These are phyloP conservation scores for Rosa multiflora DNA, from an alignment of 306 rosid species.

Conservation along the genomic window DNA sequence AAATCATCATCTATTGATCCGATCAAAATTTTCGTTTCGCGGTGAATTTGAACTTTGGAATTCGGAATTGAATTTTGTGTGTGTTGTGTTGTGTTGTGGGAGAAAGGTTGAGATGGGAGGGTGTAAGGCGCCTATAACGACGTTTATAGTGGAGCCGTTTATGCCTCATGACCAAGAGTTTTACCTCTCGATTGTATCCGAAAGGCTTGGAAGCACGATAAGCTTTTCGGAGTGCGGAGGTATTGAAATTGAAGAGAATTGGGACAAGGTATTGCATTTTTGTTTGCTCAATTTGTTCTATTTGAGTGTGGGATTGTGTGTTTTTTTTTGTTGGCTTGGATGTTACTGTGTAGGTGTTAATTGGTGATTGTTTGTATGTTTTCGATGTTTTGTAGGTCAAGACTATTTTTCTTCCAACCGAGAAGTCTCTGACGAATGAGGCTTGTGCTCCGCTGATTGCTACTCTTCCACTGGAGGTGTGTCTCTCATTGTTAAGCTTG, in stretches of 20 bases:
- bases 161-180: constrained; percentile 82
- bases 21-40: background rate
- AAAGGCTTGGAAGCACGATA: constrained; percentile 66
- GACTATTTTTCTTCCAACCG: constrained; percentile 70
- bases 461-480: constrained; percentile 85
- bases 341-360: background rate
- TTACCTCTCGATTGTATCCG: constrained; percentile 80
- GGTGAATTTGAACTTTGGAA: background rate
- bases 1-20: background rate
- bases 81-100: background rate
- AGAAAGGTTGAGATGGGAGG: constrained; percentile 85
- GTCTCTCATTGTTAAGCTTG: background rate
- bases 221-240: constrained; percentile 90
- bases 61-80: background rate
- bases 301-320: background rate
- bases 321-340: background rate
- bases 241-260: constrained; percentile 78
- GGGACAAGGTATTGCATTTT: constrained; percentile 64
- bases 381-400: constrained; percentile 47
- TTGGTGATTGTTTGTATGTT: background rate
- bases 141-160: constrained; percentile 86
- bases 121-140: constrained; percentile 82
- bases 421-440: constrained; percentile 57
- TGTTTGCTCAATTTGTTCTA: background rate
- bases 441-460: constrained; percentile 84